These are phyloP conservation scores for Exsudoporus frostii DNA, from an alignment of 768 basidiomycete species.

Conservation along the genomic window DNA sequence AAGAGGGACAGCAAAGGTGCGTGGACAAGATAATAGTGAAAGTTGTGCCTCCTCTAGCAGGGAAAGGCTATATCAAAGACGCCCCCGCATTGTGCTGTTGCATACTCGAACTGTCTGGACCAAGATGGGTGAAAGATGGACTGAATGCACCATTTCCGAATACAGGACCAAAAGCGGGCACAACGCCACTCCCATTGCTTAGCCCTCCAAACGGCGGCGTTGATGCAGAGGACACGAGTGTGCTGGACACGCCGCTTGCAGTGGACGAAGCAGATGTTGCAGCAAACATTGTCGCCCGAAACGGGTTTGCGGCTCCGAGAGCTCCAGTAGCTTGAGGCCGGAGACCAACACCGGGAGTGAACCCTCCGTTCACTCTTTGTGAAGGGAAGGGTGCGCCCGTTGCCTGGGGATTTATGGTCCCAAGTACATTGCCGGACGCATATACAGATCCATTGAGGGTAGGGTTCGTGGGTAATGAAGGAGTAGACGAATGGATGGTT, in stretches of 20 bases:
- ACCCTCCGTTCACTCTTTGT: conserved; percentile 15
- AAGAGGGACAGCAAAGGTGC: neutral
- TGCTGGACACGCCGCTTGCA: neutral
- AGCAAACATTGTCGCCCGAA: conserved; percentile 59
- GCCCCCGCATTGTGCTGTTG: conserved; percentile 43
- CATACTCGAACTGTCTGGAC: conserved; percentile 20
- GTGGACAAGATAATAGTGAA: neutral
- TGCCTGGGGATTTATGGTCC: conserved; percentile 36
- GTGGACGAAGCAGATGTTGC: conserved; percentile 24
- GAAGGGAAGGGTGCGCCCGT: conserved; percentile 19
- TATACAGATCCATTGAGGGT: conserved; percentile 10
- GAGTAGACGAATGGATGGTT: conserved; percentile 14
- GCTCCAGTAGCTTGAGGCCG: conserved; percentile 61
- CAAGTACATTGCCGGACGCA: conserved; percentile 14
- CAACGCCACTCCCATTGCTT: conserved; percentile 5
- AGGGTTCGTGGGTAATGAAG: conserved; percentile 25
- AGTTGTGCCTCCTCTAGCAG: conserved; percentile 8
- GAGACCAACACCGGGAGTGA: conserved; percentile 43
- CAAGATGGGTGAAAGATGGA: conserved; percentile 18
- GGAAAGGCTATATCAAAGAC: conserved; percentile 45
- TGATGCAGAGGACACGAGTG: conserved; percentile 24
- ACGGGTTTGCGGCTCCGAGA: conserved; percentile 54
- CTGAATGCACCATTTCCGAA: conserved; percentile 24
- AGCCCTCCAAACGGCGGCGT: conserved; percentile 25
- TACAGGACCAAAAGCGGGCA: conserved; percentile 10